Evolutionary conservation across 1,284 basidiomycete species (phyloP).

Genomic region (Sporisorium iseilematis-ciliati): DNA sequence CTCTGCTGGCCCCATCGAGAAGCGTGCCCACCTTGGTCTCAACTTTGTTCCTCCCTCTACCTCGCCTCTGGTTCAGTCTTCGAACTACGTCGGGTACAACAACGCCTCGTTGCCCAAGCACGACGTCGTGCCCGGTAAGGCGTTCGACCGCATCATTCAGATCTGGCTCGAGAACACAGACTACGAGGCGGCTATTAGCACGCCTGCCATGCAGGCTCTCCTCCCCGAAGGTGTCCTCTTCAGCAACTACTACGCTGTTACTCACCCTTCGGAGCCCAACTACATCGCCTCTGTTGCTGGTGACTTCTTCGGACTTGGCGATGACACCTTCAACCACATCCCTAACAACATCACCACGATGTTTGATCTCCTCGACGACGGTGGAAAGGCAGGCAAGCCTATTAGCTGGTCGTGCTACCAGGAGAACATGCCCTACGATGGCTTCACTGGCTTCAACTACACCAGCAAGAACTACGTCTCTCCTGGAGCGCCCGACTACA

Average conservation of each 20-base stretch:
- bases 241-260: constrained; percentile 74
- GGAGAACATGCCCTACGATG: constrained; percentile 76
- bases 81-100: constrained; percentile 71
- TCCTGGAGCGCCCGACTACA: constrained; percentile 70
- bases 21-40: constrained; percentile 64
- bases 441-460: constrained; percentile 72
- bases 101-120: constrained; percentile 71
- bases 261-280: constrained; percentile 76
- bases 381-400: constrained; percentile 67
- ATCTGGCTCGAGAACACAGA: constrained; percentile 77
- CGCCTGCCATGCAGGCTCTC: constrained; percentile 73
- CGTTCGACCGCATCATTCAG: constrained; percentile 75
- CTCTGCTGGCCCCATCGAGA: constrained; percentile 39
- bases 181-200: constrained; percentile 69
- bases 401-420: constrained; percentile 71
- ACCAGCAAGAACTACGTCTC: constrained; percentile 73
- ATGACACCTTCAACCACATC: constrained; percentile 72
- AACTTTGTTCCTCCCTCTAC: constrained; percentile 71
- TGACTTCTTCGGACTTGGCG: constrained; percentile 75
- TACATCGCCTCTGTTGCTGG: constrained; percentile 72
- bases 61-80: constrained; percentile 69
- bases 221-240: constrained; percentile 72
- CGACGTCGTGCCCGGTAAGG: constrained; percentile 71
- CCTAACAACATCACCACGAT: constrained; percentile 74
- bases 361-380: constrained; percentile 77